Percentiles rank a stretch among this genome's conserved stretches.
Evolutionary conservation across 768 basidiomycete species (phyloP).

Genomic region (Lactarius tabidus): DNA sequence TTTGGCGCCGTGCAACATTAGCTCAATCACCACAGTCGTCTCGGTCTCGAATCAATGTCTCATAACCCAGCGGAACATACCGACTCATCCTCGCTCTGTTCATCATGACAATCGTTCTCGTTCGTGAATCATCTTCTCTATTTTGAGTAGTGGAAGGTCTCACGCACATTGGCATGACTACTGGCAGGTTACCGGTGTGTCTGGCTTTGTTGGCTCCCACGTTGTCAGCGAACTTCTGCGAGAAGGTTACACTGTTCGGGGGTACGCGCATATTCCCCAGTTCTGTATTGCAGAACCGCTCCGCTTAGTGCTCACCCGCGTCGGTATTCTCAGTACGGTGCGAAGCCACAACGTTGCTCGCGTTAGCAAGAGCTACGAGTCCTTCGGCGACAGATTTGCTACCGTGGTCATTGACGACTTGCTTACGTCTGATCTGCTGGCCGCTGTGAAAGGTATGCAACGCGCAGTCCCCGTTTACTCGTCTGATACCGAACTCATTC

Average conservation of each 20-base stretch:
- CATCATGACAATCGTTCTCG: slow-evolving; percentile 11
- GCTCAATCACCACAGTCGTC: not conserved
- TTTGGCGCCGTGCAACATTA: too few relatives aligned
- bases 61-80: not conserved
- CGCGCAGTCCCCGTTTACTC: not conserved
- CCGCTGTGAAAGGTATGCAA: slow-evolving; percentile 25
- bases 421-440: slow-evolving; percentile 25
- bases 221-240: slow-evolving; percentile 36
- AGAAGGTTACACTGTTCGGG: slow-evolving; percentile 47
- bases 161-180: not conserved
- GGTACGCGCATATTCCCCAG: slow-evolving; percentile 26
- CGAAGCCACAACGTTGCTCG: slow-evolving; percentile 25
- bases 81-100: not conserved
- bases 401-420: slow-evolving; percentile 27
- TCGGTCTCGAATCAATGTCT: not conserved
- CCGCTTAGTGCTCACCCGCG: not conserved
- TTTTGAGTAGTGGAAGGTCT: not conserved
- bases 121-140: not conserved
- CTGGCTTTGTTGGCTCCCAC: slow-evolving; percentile 35
- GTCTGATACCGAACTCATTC: not conserved
- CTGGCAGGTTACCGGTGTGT: slow-evolving; percentile 42
- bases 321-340: slow-evolving; percentile 18
- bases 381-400: slow-evolving; percentile 22
- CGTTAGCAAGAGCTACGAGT: slow-evolving; percentile 20
- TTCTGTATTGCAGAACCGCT: too few relatives aligned